These are phyloP conservation scores for Leishmania arabica DNA, from an alignment of 208 protist species.

Conservation along the genomic window DNA sequence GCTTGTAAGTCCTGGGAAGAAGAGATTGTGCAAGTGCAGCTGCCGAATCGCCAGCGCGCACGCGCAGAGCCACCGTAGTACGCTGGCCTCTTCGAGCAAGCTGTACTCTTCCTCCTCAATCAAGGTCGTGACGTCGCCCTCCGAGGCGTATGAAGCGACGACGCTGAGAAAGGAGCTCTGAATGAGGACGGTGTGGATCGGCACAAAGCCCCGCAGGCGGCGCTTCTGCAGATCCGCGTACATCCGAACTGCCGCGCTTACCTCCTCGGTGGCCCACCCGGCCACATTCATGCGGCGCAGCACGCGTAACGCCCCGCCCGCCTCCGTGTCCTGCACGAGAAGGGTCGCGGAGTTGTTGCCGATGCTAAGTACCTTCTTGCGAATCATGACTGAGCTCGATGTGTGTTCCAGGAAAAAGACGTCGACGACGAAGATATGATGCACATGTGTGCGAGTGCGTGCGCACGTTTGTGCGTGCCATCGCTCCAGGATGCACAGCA, in stretches of 20 bases:
- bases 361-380: conserved; percentile 81
- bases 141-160: conserved; percentile 55
- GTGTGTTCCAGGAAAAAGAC: background rate
- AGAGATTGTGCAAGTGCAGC: conserved; percentile 45
- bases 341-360: conserved; percentile 70
- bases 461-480: background rate
- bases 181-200: conserved; percentile 54
- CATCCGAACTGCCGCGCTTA: conserved; percentile 32
- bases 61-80: conserved; percentile 58
- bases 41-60: conserved; percentile 52
- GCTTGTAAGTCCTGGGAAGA: conserved; percentile 54
- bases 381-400: conserved; percentile 53
- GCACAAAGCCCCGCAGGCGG: conserved; percentile 47
- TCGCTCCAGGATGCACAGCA: background rate
- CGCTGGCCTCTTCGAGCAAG: conserved; percentile 42
- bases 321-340: conserved; percentile 76
- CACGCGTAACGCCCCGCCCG: conserved; percentile 55
- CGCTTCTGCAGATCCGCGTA: conserved; percentile 43
- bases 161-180: conserved; percentile 75
- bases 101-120: conserved; percentile 52
- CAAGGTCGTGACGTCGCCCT: conserved; percentile 58
- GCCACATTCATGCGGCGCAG: conserved; percentile 70
- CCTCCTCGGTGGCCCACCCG: conserved; percentile 41
- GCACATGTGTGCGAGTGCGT: background rate
- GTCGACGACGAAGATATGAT: conserved; percentile 6